Evolutionary conservation across 2,329 filamentous ascomycete genomes (phyloP).

Genomic region (Sclerotinia spermophila): DNA sequence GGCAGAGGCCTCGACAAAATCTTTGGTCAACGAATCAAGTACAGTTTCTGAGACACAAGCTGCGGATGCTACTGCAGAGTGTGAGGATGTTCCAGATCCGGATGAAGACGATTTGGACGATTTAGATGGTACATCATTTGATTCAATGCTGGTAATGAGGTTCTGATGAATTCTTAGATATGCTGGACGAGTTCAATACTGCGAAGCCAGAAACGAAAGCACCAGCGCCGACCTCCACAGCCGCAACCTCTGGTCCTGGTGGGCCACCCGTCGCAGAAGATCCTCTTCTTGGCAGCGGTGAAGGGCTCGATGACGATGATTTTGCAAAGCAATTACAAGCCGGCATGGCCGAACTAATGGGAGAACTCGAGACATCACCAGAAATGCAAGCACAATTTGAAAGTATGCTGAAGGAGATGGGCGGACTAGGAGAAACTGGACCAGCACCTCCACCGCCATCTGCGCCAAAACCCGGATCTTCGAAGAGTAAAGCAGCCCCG

Average conservation of each 20-base stretch:
- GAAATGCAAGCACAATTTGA: slow-evolving; percentile 80
- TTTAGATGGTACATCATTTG: slow-evolving; percentile 64
- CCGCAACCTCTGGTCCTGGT: slow-evolving; percentile 31
- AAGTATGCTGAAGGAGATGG: slow-evolving; percentile 69
- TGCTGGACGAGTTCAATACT: slow-evolving; percentile 85
- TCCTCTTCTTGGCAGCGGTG: slow-evolving; percentile 24
- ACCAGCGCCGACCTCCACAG: slow-evolving; percentile 22
- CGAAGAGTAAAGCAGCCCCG: slow-evolving; percentile 19
- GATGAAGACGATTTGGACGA: slow-evolving; percentile 93
- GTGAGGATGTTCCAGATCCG: slow-evolving; percentile 71
- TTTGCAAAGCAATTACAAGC: slow-evolving; percentile 84
- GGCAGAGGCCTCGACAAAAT: slow-evolving; percentile 22
- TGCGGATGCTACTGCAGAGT: slow-evolving; percentile 19
- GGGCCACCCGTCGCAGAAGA: slow-evolving; percentile 30
- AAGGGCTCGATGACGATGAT: slow-evolving; percentile 63
- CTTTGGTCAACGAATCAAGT: slow-evolving; percentile 22
- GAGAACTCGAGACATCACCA: slow-evolving; percentile 61
- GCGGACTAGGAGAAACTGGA: slow-evolving; percentile 44
- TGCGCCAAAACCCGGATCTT: slow-evolving; percentile 18
- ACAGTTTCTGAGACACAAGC: slow-evolving; percentile 14
- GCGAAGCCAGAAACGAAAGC: slow-evolving; percentile 53
- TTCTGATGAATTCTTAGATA: slow-evolving; percentile 52
- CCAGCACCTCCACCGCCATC: slow-evolving; percentile 25
- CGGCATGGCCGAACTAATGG: slow-evolving; percentile 81
- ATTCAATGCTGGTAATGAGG: background rate